Percentiles rank a stretch among this genome's conserved stretches.
Evolutionary conservation across 805 yeast genomes (phyloP).

Genomic region (Saturnispora galanensis): DNA sequence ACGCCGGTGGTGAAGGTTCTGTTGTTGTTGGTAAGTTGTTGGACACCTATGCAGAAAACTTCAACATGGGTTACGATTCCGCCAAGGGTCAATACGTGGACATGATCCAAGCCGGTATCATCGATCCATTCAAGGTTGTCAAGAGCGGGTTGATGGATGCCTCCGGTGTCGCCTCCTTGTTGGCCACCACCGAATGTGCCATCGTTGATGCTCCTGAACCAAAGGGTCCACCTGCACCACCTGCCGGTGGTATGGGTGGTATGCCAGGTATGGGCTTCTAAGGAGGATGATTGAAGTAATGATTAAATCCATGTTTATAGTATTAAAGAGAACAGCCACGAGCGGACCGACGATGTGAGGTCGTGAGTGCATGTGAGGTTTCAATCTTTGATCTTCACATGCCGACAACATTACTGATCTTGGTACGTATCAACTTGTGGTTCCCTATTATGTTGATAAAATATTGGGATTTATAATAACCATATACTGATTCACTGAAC

Average conservation of each 20-base stretch:
- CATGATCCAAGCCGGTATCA: conserved; percentile 94
- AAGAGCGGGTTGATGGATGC: conserved; percentile 94
- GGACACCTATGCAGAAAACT: conserved; percentile 52
- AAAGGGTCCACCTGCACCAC: conserved; percentile 36
- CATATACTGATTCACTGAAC: no score
- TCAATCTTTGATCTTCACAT: no score
- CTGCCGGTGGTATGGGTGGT: conserved; percentile 46
- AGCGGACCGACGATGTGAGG: background rate
- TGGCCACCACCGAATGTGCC: conserved; percentile 98
- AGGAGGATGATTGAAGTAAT: background rate
- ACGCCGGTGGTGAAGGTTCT: conserved; percentile 97
- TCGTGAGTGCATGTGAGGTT: no score
- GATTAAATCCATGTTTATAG: conserved; percentile 5
- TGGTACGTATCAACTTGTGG: no score
- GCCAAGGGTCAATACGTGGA: conserved; percentile 89
- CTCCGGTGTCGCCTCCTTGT: conserved; percentile 91
- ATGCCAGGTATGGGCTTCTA: conserved; percentile 32
- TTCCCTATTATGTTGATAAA: no score
- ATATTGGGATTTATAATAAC: no score
- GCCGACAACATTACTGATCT: no score
- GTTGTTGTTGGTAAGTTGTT: conserved; percentile 87
- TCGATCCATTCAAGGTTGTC: conserved; percentile 97
- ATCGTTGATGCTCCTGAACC: conserved; percentile 93
- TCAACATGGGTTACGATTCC: conserved; percentile 86
- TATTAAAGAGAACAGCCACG: background rate